These are phyloP conservation scores for Cordyceps javanica DNA, from an alignment of 2,329 filamentous ascomycete genomes.

Conservation along the genomic window DNA sequence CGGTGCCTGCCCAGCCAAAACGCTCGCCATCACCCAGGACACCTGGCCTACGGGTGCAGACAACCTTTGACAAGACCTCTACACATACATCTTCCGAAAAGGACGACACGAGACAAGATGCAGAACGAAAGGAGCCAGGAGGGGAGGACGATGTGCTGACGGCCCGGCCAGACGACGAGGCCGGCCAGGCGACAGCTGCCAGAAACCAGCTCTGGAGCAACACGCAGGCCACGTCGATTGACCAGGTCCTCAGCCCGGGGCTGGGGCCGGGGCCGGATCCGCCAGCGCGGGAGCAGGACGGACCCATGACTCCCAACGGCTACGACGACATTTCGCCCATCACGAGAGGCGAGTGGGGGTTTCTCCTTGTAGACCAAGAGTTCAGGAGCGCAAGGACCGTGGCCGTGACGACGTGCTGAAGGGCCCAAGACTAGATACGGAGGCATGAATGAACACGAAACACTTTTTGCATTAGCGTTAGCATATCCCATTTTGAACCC, in stretches of 20 bases:
- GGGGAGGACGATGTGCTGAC: neutral
- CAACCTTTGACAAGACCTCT: conserved; percentile 29
- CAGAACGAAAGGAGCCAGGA: neutral
- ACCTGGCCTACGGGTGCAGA: conserved; percentile 37
- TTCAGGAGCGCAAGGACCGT: conserved; percentile 39
- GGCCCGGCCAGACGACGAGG: conserved; percentile 20
- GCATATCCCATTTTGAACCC: neutral
- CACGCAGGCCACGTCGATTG: conserved; percentile 32
- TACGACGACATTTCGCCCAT: conserved; percentile 58
- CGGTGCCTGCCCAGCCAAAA: neutral
- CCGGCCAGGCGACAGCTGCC: conserved; percentile 31
- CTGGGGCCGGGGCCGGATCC: conserved; percentile 16
- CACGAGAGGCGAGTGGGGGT: conserved; percentile 57
- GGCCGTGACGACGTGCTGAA: conserved; percentile 46
- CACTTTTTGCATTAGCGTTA: neutral
- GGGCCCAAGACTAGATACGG: too few species aligned
- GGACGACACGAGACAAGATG: neutral
- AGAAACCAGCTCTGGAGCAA: conserved; percentile 28
- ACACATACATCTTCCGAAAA: neutral
- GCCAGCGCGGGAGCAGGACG: neutral
- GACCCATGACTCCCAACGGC: conserved; percentile 49
- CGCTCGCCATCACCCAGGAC: conserved; percentile 8
- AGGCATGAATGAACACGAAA: too few species aligned
- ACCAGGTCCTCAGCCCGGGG: conserved; percentile 33
- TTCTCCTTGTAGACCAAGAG: conserved; percentile 46